Evolutionary conservation across 1,139 yeast species (phyloP).

Genomic region (Magnusiomyces paraingens): DNA sequence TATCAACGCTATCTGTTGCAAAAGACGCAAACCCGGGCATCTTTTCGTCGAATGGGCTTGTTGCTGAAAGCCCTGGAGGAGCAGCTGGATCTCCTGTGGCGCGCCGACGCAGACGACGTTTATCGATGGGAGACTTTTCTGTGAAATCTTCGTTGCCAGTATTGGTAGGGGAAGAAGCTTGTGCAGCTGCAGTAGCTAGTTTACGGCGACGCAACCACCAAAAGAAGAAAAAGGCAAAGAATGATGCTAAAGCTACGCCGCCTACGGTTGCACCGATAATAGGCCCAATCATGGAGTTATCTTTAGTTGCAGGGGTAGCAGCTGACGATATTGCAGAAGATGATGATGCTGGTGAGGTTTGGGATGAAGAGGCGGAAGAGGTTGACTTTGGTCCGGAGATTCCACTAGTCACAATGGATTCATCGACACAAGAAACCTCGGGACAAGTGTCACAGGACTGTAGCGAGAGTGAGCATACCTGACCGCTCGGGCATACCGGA

Average conservation of each 20-base stretch:
- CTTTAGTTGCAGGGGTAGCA: neutral
- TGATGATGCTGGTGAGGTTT: constrained; percentile 5
- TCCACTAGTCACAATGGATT: constrained; percentile 1
- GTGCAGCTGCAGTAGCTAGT: constrained; percentile 6
- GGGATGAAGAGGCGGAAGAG: constrained; percentile 2
- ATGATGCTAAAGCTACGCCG: constrained; percentile 8
- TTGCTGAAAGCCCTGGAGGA: no score
- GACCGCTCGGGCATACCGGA: constrained; percentile 15
- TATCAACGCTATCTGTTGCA: no score
- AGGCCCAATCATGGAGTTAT: constrained; percentile 11
- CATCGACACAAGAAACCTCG: constrained; percentile 13
- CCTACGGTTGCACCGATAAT: constrained; percentile 14
- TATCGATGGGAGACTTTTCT: neutral
- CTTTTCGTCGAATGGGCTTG: no score
- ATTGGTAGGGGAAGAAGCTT: constrained; percentile 3
- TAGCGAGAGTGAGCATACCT: constrained; percentile 16
- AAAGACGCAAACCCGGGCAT: no score
- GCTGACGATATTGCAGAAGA: neutral
- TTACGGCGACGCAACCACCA: constrained; percentile 8
- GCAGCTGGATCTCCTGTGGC: no score
- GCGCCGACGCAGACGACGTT: neutral
- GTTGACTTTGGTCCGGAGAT: constrained; percentile 3
- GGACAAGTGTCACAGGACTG: constrained; percentile 17
- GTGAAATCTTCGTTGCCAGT: no score
- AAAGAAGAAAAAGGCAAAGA: constrained; percentile 4